These are phyloP conservation scores for Pouteria campechiana DNA, from an alignment of 179 eudicot species.

Conservation along the genomic window DNA sequence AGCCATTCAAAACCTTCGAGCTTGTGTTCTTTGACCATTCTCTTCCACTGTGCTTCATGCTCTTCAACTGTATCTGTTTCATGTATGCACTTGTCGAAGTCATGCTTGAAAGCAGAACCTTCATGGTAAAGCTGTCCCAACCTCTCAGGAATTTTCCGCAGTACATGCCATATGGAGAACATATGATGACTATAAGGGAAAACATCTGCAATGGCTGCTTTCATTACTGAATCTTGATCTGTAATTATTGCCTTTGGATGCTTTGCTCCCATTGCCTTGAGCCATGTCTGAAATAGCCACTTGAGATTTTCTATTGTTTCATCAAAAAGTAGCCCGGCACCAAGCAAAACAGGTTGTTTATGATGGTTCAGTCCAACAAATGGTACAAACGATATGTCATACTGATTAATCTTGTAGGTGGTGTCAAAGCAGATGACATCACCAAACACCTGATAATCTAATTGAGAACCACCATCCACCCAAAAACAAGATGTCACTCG, in stretches of 20 bases:
- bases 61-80: slow-evolving; percentile 20
- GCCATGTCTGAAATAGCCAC: slow-evolving; percentile 39
- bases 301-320: slow-evolving; percentile 20
- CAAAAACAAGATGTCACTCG: slow-evolving; percentile 11
- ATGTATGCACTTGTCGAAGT: slow-evolving; percentile 21
- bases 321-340: slow-evolving; percentile 30
- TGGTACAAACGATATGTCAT: slow-evolving; percentile 12
- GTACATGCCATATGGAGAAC: slow-evolving; percentile 27
- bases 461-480: slow-evolving; percentile 17
- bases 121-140: slow-evolving; percentile 11
- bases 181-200: slow-evolving; percentile 20
- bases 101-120: slow-evolving; percentile 17
- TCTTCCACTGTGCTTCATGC: slow-evolving; percentile 31
- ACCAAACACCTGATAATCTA: slow-evolving; percentile 9
- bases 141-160: slow-evolving; percentile 20
- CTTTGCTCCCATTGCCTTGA: slow-evolving; percentile 31
- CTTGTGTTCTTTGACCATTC: slow-evolving; percentile 20
- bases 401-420: slow-evolving; percentile 9
- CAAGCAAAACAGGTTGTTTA: slow-evolving; percentile 13
- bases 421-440: slow-evolving; percentile 20
- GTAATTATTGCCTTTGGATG: slow-evolving; percentile 26
- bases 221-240: slow-evolving; percentile 22
- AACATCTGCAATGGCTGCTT: slow-evolving; percentile 21
- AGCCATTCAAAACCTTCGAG: slow-evolving; percentile 26
- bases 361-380: slow-evolving; percentile 19